These are phyloP conservation scores for Chlamydomonas eustigma DNA, from an alignment of 139 green algal species.

Conservation along the genomic window DNA sequence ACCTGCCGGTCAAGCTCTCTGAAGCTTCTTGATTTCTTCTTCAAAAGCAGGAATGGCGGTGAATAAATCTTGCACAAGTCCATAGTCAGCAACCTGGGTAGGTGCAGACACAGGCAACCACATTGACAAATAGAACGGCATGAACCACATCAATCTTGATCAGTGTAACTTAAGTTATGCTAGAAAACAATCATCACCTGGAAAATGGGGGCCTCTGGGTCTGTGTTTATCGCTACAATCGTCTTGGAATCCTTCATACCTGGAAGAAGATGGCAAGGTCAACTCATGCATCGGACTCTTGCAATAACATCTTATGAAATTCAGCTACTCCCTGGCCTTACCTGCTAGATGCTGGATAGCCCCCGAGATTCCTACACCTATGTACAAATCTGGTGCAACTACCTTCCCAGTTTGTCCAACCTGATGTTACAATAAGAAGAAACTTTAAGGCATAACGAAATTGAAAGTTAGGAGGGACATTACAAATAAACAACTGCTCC, in stretches of 20 bases:
- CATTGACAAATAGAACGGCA: neutral
- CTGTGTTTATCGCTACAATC: conserved; percentile 93
- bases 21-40: neutral
- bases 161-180: too few relatives aligned
- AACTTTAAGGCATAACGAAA: too few relatives aligned
- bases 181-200: too few relatives aligned
- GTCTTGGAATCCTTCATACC: conserved; percentile 81
- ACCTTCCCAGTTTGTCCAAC: conserved; percentile 96
- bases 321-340: conserved; percentile 48
- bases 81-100: conserved; percentile 79
- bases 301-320: neutral
- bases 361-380: conserved; percentile 89
- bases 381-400: conserved; percentile 91
- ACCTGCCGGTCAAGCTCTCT: too few relatives aligned
- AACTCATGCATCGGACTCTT: neutral
- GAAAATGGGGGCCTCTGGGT: conserved; percentile 84
- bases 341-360: conserved; percentile 93
- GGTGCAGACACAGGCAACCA: neutral
- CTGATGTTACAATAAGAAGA: conserved; percentile 40
- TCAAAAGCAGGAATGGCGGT: conserved; percentile 68
- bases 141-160: conserved; percentile 1
- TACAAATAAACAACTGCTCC: neutral
- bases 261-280: conserved; percentile 13
- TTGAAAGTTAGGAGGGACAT: too few relatives aligned
- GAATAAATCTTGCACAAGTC: conserved; percentile 82